A percentile compares a stretch with the other conserved stretches of the same genome.
These are phyloP conservation scores for Stereocaulon alpinum DNA, from an alignment of 495 filamentous ascomycete species.

Conservation along the genomic window DNA sequence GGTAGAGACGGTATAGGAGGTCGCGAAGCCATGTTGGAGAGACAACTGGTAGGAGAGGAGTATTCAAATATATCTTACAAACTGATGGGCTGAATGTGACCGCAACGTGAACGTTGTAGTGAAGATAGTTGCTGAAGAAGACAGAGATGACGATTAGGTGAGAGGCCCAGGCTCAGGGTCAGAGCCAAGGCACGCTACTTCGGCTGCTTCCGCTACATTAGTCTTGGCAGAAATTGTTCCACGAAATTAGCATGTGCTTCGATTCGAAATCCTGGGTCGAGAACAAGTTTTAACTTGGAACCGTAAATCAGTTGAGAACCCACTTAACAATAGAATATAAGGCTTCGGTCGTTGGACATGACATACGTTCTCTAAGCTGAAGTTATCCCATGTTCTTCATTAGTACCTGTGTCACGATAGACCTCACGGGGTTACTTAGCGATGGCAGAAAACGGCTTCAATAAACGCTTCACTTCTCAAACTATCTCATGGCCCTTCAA, in stretches of 20 bases:
- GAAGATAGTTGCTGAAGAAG: no score
- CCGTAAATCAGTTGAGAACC: no score
- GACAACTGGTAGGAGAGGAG: no score
- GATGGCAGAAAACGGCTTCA: not conserved
- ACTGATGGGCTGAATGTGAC: not conserved
- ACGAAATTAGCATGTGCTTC: no score
- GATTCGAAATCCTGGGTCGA: no score
- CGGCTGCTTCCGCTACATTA: not conserved
- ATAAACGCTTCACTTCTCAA: not conserved
- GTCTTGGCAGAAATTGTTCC: not conserved
- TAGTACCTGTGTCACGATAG: no score
- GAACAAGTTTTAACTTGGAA: no score
- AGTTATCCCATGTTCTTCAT: no score
- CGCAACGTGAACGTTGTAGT: not conserved
- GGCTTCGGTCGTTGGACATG: no score
- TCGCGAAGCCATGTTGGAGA: constrained; percentile 16
- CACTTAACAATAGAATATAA: no score
- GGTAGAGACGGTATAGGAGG: constrained; percentile 1
- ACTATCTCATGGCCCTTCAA: not conserved
- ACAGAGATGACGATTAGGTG: not conserved
- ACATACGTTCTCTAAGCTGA: no score
- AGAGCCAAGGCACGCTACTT: not conserved
- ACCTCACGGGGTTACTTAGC: no score
- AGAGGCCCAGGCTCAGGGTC: not conserved
- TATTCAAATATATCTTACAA: not conserved